Evolutionary conservation across 768 basidiomycete species (phyloP).

Genomic region (Lactifluus pinguis): DNA sequence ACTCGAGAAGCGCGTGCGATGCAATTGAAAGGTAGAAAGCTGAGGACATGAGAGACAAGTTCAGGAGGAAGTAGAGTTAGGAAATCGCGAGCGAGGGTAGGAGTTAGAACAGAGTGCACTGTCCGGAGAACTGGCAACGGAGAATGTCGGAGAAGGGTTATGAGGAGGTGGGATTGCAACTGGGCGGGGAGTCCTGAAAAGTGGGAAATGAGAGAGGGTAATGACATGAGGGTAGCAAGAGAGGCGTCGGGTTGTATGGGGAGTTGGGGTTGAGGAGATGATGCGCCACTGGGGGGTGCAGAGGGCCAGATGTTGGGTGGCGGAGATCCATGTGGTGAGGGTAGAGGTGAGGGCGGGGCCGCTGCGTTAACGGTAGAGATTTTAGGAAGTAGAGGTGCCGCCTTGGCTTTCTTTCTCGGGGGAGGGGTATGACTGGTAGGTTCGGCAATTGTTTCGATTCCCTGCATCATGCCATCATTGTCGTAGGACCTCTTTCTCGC

Average conservation of each 20-base stretch:
- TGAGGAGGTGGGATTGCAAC: constrained; percentile 87
- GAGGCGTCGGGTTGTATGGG: constrained; percentile 78
- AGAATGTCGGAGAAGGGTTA: constrained; percentile 87
- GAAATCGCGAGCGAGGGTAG: constrained; percentile 91
- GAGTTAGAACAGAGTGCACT: constrained; percentile 79
- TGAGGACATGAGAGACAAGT: constrained; percentile 81
- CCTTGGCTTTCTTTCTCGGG: constrained; percentile 71
- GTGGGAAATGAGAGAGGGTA: constrained; percentile 74
- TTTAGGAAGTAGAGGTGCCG: constrained; percentile 47
- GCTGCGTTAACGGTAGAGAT: constrained; percentile 57
- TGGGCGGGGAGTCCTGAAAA: constrained; percentile 72
- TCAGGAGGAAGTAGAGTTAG: constrained; percentile 87
- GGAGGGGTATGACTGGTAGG: constrained; percentile 38
- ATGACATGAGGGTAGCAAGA: constrained; percentile 74
- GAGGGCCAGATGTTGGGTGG: constrained; percentile 72
- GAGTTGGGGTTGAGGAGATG: constrained; percentile 53
- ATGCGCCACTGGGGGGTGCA: constrained; percentile 68
- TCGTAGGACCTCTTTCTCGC: constrained; percentile 51
- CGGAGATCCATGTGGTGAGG: constrained; percentile 80
- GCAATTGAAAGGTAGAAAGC: constrained; percentile 71
- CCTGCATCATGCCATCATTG: constrained; percentile 59
- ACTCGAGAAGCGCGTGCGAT: constrained; percentile 85
- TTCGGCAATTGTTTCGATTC: constrained; percentile 52
- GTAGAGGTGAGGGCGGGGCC: constrained; percentile 76
- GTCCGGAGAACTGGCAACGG: constrained; percentile 87